Conservation (phyloP, 228 moss, liverwort and hornwort genomes). For the Sphagnum magellanicum region DNA sequence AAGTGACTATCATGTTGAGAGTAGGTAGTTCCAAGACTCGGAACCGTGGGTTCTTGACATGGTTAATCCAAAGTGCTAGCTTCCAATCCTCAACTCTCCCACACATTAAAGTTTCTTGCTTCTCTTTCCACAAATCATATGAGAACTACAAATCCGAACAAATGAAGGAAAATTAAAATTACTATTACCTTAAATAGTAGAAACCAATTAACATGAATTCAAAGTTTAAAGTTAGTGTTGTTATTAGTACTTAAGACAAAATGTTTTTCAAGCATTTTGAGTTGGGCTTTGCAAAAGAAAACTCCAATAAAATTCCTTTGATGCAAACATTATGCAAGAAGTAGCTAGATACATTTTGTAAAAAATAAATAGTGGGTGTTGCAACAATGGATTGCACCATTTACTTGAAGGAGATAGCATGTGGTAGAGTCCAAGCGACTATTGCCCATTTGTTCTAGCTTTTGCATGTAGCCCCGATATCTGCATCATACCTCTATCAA, state of each 20-base stretch:
- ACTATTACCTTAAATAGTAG: too few relatives aligned
- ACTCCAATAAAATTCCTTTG: too few relatives aligned
- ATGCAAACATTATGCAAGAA: background rate
- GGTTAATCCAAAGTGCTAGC: conserved; percentile 86
- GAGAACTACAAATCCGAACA: conserved; percentile 46
- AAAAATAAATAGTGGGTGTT: background rate
- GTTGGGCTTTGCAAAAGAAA: too few relatives aligned
- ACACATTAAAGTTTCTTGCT: conserved; percentile 53
- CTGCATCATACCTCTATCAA: conserved; percentile 20
- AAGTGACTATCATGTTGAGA: conserved; percentile 52
- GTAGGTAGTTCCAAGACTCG: conserved; percentile 73
- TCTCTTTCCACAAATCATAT: conserved; percentile 59
- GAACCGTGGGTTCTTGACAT: conserved; percentile 75
- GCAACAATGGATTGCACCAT: conserved; percentile 29
- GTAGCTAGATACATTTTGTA: background rate
- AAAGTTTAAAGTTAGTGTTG: too few relatives aligned
- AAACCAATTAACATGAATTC: too few relatives aligned
- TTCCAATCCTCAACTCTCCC: conserved; percentile 75
- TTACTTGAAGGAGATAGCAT: conserved; percentile 79
- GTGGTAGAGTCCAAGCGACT: conserved; percentile 70
- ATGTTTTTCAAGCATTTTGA: too few relatives aligned
- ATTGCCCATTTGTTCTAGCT: conserved; percentile 55
- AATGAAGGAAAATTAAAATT: too few relatives aligned
- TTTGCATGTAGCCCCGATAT: conserved; percentile 65
- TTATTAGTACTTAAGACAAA: too few relatives aligned